Percentiles rank a stretch among this genome's conserved stretches.
Evolutionary conservation across 768 basidiomycete species (phyloP).

Genomic region (Hygrophoropsis aurantiaca): DNA sequence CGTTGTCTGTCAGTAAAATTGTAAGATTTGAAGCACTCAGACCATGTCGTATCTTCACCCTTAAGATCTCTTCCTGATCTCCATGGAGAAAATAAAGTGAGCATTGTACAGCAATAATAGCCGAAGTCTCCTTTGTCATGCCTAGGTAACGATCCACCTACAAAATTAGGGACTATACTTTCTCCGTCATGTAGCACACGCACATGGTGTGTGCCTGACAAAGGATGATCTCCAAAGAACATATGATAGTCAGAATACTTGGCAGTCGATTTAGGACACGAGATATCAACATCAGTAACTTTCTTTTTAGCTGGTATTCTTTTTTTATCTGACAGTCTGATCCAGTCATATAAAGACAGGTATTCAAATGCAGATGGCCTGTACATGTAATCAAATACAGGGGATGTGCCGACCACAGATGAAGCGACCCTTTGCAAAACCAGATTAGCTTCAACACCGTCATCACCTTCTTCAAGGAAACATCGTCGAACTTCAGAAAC

Average conservation of each 20-base stretch:
- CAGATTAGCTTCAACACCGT: slow-evolving; percentile 10
- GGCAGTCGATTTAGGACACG: slow-evolving; percentile 1
- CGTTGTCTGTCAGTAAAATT: slow-evolving; percentile 13
- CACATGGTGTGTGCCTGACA: slow-evolving; percentile 19
- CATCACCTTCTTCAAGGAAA: not conserved
- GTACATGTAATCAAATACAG: slow-evolving; percentile 34
- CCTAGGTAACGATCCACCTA: slow-evolving; percentile 27
- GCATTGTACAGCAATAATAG: slow-evolving; percentile 14
- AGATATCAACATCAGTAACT: not conserved
- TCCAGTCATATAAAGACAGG: slow-evolving; percentile 29
- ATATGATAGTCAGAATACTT: not conserved
- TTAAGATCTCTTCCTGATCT: slow-evolving; percentile 6
- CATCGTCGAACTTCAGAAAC: slow-evolving; percentile 23
- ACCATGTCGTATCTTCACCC: slow-evolving; percentile 16
- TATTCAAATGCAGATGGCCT: slow-evolving; percentile 13
- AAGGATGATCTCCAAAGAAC: slow-evolving; percentile 23
- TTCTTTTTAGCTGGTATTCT: slow-evolving; percentile 8
- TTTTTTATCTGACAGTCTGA: slow-evolving; percentile 11
- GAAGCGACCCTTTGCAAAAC: no score
- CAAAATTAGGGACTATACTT: slow-evolving; percentile 25
- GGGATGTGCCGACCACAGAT: slow-evolving; percentile 21
- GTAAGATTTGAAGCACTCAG: slow-evolving; percentile 15
- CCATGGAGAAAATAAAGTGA: slow-evolving; percentile 11
- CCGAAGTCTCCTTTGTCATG: slow-evolving; percentile 20
- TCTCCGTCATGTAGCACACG: not conserved